Base-by-base conservation (phyloP, 169 alveolate genomes). In the Eimeria maxima region DNA sequence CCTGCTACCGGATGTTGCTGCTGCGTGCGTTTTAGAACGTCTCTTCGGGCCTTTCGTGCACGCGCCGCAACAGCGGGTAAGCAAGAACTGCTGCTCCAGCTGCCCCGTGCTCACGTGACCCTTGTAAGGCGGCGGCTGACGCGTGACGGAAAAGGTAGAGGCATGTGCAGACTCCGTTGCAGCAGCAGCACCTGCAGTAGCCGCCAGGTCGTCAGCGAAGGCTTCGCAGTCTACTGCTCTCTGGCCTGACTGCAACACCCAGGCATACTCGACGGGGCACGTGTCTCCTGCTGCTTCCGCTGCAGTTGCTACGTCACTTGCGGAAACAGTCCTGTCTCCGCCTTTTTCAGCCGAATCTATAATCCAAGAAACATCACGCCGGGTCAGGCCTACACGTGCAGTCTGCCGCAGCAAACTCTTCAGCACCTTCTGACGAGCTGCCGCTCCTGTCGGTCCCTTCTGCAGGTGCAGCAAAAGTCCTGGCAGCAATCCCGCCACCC, bases 381-480 rank as follows among this genome's bases (percentile, higher is more conserved):
- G 47, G 5, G 91, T 50, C 24, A 7, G 47, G 20, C 69, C 74
- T 4, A 50, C 33, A 5, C 42, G 33, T 4, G 91, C 71, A 3
- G 42, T 33, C 29, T 83, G 74, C 53, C 22, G 42, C 53, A 83
- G 74, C n/a, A 83, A 24, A 27, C 91, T 38, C 74, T 55, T 53
- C 57, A 83, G n/a, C 11, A 55, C 91, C 5, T 55, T 45, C 4
- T 33, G 55, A 4, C 91, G n/a, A 7, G 91, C 91, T 42, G 50
- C 91, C 10, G 76, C 29, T 47, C 91, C 91, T 55, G 76, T 76
- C 14, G 71, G 18, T 13, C 94, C 84, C 42, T 42, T 65, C 83
- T 87, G 94, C 81, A 63, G 94, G 69, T 87, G 94, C 94, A 87
- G 94, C 83, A 87, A 83, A 11, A 20, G 29, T 20, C 27, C 38